These are phyloP conservation scores for Hordeum pubiflorum DNA, from an alignment of 202 grass and related monocot species.

Conservation along the genomic window DNA sequence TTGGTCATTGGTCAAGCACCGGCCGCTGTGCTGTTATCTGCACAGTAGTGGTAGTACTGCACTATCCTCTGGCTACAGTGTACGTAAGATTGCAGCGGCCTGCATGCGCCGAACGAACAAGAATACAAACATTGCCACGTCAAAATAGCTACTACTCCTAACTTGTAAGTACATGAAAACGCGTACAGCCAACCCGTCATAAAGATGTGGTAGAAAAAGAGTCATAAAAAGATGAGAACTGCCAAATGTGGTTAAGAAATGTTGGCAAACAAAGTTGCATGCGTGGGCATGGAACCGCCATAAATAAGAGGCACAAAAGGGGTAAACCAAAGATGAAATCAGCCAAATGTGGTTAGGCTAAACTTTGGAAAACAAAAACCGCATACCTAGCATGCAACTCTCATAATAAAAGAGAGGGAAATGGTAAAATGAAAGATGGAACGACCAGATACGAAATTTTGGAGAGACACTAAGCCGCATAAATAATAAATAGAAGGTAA, in stretches of 20 bases:
- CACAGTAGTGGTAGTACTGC: neutral
- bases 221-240: neutral
- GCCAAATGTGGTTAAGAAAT: neutral
- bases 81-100: neutral
- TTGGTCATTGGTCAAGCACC: constrained; percentile 7
- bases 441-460: no score
- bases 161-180: neutral
- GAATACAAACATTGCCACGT: neutral
- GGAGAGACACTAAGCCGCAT: no score
- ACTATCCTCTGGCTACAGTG: neutral
- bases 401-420: neutral
- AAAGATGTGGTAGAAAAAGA: neutral
- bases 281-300: neutral
- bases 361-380: neutral
- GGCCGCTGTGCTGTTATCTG: neutral
- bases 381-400: rapidly evolving
- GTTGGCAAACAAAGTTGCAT: neutral
- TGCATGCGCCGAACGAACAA: neutral
- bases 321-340: neutral
- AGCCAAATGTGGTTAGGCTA: neutral
- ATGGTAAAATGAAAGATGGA: neutral
- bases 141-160: neutral
- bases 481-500: neutral
- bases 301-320: neutral
- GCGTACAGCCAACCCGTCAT: neutral